phyloP scores from a whole-genome alignment of 768 basidiomycete species.

The Rubroboletus pulcherrimus region DNA sequence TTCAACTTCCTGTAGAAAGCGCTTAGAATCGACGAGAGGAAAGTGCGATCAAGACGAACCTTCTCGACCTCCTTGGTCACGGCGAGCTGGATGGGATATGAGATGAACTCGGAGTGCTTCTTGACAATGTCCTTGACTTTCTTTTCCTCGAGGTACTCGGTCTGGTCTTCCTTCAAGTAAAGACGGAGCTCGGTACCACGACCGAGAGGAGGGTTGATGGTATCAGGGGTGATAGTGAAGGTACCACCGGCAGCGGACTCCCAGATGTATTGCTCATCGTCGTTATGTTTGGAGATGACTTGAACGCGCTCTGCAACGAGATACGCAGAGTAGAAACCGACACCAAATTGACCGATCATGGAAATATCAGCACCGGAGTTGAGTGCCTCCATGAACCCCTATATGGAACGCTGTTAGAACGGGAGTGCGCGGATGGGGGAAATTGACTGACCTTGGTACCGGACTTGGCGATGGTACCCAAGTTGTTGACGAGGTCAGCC shows the following conservation, averaged over 20 bases:
- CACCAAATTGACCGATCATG: conserved; percentile 99
- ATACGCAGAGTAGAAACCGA: conserved; percentile 99
- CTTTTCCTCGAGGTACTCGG: conserved; percentile 99
- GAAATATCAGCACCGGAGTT: conserved; percentile 85
- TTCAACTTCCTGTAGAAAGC: conserved; percentile 66
- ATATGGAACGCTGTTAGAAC: conserved; percentile 10
- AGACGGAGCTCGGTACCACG: conserved; percentile 93
- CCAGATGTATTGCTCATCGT: conserved; percentile 99
- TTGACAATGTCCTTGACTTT: conserved; percentile 99
- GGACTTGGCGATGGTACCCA: conserved; percentile 94
- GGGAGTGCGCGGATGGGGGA: not conserved
- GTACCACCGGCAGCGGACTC: conserved; percentile 99
- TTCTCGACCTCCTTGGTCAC: conserved; percentile 99
- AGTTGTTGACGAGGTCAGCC: conserved; percentile 99
- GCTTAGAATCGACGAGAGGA: not conserved
- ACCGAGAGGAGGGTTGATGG: conserved; percentile 82
- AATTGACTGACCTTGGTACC: conserved; percentile 69
- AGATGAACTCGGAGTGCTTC: conserved; percentile 99
- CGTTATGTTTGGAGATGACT: conserved; percentile 99
- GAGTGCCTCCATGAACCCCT: conserved; percentile 99
- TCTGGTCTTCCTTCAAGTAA: conserved; percentile 97
- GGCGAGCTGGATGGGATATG: conserved; percentile 97
- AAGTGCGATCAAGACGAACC: conserved; percentile 45
- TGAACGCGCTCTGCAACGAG: conserved; percentile 98
- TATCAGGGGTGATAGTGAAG: conserved; percentile 97